Evolutionary conservation across 768 basidiomycete species (phyloP), one percentile per base, ranked within the genome.

Genomic region (Termitomyces sp.): DNA sequence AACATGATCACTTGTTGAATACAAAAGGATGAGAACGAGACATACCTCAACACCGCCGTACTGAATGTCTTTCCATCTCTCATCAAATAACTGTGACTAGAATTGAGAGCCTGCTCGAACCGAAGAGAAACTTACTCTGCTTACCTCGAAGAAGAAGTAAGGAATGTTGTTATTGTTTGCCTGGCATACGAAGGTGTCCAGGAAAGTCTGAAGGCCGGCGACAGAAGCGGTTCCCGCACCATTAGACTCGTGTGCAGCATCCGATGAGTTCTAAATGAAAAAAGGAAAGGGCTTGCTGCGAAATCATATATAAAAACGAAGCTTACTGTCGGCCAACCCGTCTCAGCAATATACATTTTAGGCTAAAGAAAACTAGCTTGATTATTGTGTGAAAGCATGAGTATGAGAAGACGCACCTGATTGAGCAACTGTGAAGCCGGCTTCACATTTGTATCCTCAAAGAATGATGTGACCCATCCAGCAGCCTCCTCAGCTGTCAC

Each of bases 301-400:
- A 5, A 41, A 7, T 35, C 27, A 21, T 47, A 25, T n/a, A 14
- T 11, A 7, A 45, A 7, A 43, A 41, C 37, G 41, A 45, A 14
- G 64, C 79, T 50, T 70, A 89, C 88, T 49, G 89, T 81, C 32
- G 91, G 80, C 80, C 80, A 77, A 28, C 91, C 91, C 23, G 94
- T 97, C 75, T 99, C 97, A 1, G 95, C 94, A 61, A 98, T 94
- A 72, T 84, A 95, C 80, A 92, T 86, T 50, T 79, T 71, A 2
- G 94, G 94, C 57, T 76, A 45, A 39, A 16, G 45, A 21, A 43
- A 49, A 19, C n/a, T 27, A 43, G 42, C 34, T 55, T 14, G 54
- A 52, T 50, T 7, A 23, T 3, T 5, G 8, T 35, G 55, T n/a
- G 23, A 25, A 57, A 58, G 30, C 17, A 54, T 17, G n/a, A 23